Evolutionary conservation across 1,284 basidiomycete genomes (phyloP).

Genomic region (Lentinus polychrous): DNA sequence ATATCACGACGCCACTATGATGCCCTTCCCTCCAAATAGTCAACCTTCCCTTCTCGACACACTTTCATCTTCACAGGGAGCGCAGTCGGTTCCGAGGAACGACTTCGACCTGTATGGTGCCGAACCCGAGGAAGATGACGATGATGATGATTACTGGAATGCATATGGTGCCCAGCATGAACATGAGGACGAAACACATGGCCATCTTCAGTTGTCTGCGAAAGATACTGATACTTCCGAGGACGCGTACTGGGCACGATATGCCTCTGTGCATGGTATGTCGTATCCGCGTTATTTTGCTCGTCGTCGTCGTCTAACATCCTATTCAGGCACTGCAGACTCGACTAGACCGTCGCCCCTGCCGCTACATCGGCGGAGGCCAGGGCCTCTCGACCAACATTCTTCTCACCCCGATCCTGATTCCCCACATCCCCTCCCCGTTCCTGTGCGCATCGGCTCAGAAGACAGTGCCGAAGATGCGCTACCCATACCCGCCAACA

Average conservation of each 20-base stretch:
- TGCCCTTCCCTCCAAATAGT: conserved; percentile 66
- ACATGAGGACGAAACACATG: conserved; percentile 18
- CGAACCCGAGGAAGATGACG: conserved; percentile 24
- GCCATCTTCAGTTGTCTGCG: conserved; percentile 10
- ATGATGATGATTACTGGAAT: conserved; percentile 60
- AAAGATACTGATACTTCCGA: conserved; percentile 36
- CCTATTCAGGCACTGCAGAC: conserved; percentile 30
- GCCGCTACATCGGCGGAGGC: conserved; percentile 23
- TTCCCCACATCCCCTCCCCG: conserved; percentile 12
- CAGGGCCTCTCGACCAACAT: conserved; percentile 13
- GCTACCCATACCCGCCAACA: conserved; percentile 19
- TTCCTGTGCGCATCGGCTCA: conserved; percentile 17
- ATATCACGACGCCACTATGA: conserved; percentile 60
- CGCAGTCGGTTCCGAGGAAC: conserved; percentile 1
- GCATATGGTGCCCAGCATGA: conserved; percentile 40
- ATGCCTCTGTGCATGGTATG: conserved; percentile 61
- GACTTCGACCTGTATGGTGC: conserved; percentile 15
- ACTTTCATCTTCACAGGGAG: conserved; percentile 1
- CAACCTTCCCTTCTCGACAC: conserved; percentile 33
- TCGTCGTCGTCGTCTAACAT: background rate
- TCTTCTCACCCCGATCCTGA: conserved; percentile 5
- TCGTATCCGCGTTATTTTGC: conserved; percentile 4
- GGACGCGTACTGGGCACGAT: conserved; percentile 73
- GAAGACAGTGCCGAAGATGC: conserved; percentile 18
- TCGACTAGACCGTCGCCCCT: conserved; percentile 33